These are phyloP conservation scores for Penicillium verhagenii DNA, from an alignment of 495 filamentous ascomycete genomes.

Conservation along the genomic window DNA sequence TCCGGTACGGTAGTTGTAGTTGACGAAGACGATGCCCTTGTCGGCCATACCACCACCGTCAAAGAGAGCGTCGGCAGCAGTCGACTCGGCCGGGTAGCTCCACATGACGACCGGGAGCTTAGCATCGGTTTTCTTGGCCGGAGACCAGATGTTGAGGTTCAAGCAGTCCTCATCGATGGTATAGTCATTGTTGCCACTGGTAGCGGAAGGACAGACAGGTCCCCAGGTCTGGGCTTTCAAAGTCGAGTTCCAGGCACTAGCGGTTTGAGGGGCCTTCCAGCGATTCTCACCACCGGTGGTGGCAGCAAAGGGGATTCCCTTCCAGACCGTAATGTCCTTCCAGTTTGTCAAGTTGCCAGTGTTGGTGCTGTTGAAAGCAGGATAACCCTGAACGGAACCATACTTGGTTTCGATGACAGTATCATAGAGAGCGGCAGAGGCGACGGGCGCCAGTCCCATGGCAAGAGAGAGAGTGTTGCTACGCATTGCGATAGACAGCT, in stretches of 20 bases:
- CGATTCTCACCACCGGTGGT: not conserved
- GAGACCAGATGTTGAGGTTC: not conserved
- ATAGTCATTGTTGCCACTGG: not conserved
- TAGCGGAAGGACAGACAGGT: not conserved
- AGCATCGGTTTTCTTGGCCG: not conserved
- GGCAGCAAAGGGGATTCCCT: not conserved
- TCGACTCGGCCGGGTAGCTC: not conserved
- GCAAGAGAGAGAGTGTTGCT: not conserved
- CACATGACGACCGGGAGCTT: not conserved
- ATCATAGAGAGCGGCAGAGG: not conserved
- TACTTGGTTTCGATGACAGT: not conserved
- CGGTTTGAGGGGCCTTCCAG: not conserved
- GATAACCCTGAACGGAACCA: not conserved
- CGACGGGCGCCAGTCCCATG: not conserved
- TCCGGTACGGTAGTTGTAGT: conserved; percentile 63
- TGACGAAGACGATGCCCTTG: conserved; percentile 54
- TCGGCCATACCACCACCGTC: conserved; percentile 1
- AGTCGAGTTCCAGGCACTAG: not conserved
- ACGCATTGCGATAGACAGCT: not conserved
- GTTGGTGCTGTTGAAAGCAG: not conserved
- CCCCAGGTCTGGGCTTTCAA: not conserved
- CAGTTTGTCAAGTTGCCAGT: conserved; percentile 2
- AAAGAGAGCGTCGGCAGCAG: conserved; percentile 1
- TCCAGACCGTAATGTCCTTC: conserved; percentile 2
- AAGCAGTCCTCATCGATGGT: not conserved